Percentiles rank a stretch among this genome's conserved stretches.
Conservation (phyloP, 2,329 filamentous ascomycete species). For the Calycina herbarum region DNA sequence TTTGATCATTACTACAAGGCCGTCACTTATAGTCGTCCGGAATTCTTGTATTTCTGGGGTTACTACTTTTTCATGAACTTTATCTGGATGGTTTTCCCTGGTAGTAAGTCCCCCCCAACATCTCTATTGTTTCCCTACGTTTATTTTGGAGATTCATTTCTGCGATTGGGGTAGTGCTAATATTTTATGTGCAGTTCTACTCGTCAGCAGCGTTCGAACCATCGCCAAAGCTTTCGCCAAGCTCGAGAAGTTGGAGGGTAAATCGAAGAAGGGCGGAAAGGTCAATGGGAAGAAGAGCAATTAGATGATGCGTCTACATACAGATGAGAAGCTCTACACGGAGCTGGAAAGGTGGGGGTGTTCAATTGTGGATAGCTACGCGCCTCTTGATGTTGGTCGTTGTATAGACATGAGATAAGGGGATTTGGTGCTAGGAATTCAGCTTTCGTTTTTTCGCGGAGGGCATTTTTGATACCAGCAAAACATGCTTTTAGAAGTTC, state of each 20-base stretch:
- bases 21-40: conserved; percentile 56
- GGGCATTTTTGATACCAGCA: no score
- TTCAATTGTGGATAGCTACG: neutral
- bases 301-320: neutral
- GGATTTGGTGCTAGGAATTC: no score
- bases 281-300: neutral
- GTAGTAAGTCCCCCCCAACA: conserved; percentile 39
- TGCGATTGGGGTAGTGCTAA: neutral
- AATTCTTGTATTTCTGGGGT: conserved; percentile 61
- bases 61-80: conserved; percentile 64
- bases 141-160: no score
- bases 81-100: conserved; percentile 60
- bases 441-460: no score
- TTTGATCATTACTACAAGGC: conserved; percentile 49
- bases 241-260: conserved; percentile 32
- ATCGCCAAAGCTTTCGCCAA: conserved; percentile 41
- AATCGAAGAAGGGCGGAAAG: neutral
- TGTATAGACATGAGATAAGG: neutral
- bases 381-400: neutral
- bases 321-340: neutral
- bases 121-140: no score
- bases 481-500: no score
- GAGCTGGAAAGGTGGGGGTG: neutral
- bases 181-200: conserved; percentile 29
- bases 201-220: conserved; percentile 40